phyloP scores from a whole-genome alignment of 192 early-diverging fungal genomes.

The Coemansia sp. region DNA sequence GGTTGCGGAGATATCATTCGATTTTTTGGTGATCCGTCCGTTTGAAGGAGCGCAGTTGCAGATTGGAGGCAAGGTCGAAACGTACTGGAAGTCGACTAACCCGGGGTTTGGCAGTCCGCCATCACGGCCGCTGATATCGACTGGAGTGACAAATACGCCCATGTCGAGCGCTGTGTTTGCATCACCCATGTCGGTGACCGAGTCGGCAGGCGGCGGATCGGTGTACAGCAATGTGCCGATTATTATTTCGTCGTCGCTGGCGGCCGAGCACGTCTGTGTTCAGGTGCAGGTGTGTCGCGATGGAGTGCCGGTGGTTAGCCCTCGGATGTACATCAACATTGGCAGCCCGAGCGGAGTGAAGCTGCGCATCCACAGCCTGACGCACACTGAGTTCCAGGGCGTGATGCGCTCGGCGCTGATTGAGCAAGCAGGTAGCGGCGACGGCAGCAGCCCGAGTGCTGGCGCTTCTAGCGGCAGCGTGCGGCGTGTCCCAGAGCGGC shows the following conservation, averaged over 20 bases:
- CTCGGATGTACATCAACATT: constrained; percentile 49
- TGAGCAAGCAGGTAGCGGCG: background rate
- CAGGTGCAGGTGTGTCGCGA: constrained; percentile 90
- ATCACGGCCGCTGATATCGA: constrained; percentile 8
- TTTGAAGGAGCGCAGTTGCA: constrained; percentile 85
- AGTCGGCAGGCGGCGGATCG: constrained; percentile 16
- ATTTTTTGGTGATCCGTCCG: constrained; percentile 78
- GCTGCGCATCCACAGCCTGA: constrained; percentile 45
- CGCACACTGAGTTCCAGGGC: constrained; percentile 48
- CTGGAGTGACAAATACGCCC: constrained; percentile 22
- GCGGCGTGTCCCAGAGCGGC: constrained; percentile 3
- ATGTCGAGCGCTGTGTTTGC: constrained; percentile 25
- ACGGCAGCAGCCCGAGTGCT: background rate
- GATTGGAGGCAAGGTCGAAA: constrained; percentile 95
- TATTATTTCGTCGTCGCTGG: constrained; percentile 58
- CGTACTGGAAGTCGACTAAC: constrained; percentile 98
- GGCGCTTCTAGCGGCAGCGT: background rate
- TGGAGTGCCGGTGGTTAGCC: constrained; percentile 81
- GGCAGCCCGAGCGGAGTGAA: constrained; percentile 29
- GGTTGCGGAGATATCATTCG: constrained; percentile 86
- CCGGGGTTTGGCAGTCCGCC: constrained; percentile 41
- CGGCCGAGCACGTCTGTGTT: constrained; percentile 87
- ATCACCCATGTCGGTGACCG: constrained; percentile 34
- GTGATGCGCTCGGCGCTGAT: constrained; percentile 5
- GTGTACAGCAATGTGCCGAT: constrained; percentile 20